phyloP scores from a whole-genome alignment of 257 asterid species.

The Primulina eburnea region DNA sequence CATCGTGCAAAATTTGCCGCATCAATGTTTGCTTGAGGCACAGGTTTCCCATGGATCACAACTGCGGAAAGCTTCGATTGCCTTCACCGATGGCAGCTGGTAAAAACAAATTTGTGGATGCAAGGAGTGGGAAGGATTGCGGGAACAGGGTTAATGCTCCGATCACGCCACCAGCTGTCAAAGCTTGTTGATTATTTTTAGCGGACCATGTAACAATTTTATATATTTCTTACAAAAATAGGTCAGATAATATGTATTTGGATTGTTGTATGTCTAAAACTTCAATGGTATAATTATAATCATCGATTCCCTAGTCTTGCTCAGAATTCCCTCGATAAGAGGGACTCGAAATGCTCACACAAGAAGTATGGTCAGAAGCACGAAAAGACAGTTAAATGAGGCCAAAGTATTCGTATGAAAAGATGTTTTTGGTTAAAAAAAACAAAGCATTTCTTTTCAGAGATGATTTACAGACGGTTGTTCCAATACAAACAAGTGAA shows the following conservation, averaged over 20 bases:
- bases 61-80: conserved; percentile 35
- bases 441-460: conserved; percentile 10
- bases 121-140: background rate
- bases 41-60: conserved; percentile 78
- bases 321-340: background rate
- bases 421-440: too few relatives aligned
- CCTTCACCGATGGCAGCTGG: conserved; percentile 2
- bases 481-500: conserved; percentile 20
- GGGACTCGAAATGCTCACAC: background rate
- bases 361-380: background rate
- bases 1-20: conserved; percentile 59
- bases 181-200: background rate
- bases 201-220: background rate
- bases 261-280: background rate
- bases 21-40: conserved; percentile 74
- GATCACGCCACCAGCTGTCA: background rate
- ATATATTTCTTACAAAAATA: too few relatives aligned
- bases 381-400: too few relatives aligned
- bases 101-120: conserved; percentile 19
- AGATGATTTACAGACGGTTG: conserved; percentile 36
- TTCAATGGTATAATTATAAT: background rate
- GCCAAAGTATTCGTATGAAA: background rate
- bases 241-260: background rate
- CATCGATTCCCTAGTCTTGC: background rate
- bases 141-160: background rate